These are phyloP conservation scores for Marchantia polymorpha DNA, from an alignment of 225 moss, liverwort and hornwort species.

Conservation along the genomic window DNA sequence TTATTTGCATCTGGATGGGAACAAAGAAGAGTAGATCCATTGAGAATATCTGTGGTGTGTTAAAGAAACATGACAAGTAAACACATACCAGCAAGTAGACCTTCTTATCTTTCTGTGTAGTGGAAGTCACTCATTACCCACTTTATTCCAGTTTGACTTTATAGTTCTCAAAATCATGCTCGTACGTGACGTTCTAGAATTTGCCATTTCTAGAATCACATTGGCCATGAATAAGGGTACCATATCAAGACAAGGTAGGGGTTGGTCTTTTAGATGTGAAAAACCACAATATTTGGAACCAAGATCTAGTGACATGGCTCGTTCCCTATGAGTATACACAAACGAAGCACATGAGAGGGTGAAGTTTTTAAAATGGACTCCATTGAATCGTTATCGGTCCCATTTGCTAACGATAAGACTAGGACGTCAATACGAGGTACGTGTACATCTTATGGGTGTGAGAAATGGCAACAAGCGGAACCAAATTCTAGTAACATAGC, in stretches of 20 bases:
- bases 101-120: background rate
- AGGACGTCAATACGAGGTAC: background rate
- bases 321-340: too few relatives aligned
- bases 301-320: background rate
- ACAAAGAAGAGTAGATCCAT: slow-evolving; percentile 43
- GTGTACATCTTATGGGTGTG: background rate
- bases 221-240: background rate
- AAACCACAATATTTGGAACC: background rate
- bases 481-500: background rate
- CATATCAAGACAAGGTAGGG: background rate
- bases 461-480: background rate
- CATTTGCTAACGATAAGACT: background rate
- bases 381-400: background rate
- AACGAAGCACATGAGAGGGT: background rate
- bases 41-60: slow-evolving; percentile 51
- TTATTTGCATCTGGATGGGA: slow-evolving; percentile 13
- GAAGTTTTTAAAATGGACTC: background rate
- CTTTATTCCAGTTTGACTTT: too few relatives aligned
- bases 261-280: background rate
- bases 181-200: background rate
- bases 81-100: background rate
- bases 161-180: too few relatives aligned
- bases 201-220: too few relatives aligned
- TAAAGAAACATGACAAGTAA: background rate
- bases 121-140: background rate